phyloP scores from a whole-genome alignment of 2,329 filamentous ascomycete species.

The Aspergillus ochraceus region DNA sequence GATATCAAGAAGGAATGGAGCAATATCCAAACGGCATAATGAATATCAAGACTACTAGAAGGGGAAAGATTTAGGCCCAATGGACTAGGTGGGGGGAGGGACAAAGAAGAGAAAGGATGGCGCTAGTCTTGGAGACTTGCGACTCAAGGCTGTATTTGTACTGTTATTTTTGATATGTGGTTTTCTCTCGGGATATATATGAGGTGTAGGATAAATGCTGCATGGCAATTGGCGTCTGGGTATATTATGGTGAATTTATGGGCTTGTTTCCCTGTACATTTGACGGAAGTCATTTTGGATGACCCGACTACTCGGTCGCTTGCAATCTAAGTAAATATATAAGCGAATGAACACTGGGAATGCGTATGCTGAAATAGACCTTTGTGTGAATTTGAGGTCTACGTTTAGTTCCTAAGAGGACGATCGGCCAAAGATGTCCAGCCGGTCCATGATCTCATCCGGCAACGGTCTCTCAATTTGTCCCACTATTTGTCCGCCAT shows the following conservation, averaged over 20 bases:
- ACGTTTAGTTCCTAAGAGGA: neutral
- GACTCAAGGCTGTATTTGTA: constrained; percentile 22
- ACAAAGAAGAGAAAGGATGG: constrained; percentile 3
- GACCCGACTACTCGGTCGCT: neutral
- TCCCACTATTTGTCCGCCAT: constrained; percentile 6
- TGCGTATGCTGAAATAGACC: no score
- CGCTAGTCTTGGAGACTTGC: neutral
- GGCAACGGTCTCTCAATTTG: neutral
- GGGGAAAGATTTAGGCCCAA: constrained; percentile 2
- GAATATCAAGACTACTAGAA: neutral
- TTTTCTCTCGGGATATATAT: constrained; percentile 15
- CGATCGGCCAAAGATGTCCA: neutral
- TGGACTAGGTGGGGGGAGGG: constrained; percentile 3
- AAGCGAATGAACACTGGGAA: neutral
- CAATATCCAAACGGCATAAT: constrained; percentile 32
- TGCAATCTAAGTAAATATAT: neutral
- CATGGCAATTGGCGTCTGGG: constrained; percentile 41
- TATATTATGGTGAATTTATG: constrained; percentile 22
- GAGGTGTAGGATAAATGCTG: constrained; percentile 32
- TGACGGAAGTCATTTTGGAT: neutral
- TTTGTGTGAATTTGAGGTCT: no score
- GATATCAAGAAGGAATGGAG: constrained; percentile 51
- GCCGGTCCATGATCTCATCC: constrained; percentile 6
- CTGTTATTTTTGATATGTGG: constrained; percentile 5
- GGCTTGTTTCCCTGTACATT: neutral